Evolutionary conservation across 306 rosid species (phyloP), one percentile per base, ranked within the genome.

Genomic region (Quercus berberidifolia): DNA sequence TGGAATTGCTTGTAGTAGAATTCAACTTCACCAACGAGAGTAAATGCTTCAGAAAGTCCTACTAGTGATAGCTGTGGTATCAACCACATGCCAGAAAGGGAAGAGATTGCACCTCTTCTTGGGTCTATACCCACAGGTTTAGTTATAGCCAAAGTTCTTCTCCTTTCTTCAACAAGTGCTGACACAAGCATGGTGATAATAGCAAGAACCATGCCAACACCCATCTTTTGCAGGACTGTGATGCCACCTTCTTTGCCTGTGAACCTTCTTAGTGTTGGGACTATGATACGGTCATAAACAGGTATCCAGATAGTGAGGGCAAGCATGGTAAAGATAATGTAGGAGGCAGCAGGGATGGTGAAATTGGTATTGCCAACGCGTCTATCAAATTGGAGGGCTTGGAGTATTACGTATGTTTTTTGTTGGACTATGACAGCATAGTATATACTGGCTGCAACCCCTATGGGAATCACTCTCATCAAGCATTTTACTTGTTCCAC

Each of bases 401-500:
- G 99, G 71, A 91, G 91, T n/a, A 92, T 91, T 41, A 69, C 85
- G 15, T 86, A 54, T 1, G 97, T 91, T 52, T 87, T 76, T 56
- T 84, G 91, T 76, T 92, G 99, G 33, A 79, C 84, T 8, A 85
- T 78, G 8, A 77, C 81, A 52, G 85, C 1, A 55, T 80, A 26
- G 82, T 75, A 90, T 9, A 86, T 10, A 35, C 88, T 59, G 23
- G 83, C 90, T 52, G 97, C 25, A 8, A 84, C 15, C 95, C 92
- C 89, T 76, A 92, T 82, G 14, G 99, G 99, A 19, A 94, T 62
- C 9, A 91, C 90, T 83, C 95, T 94, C 52, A 86, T 4, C 63
- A 91, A 33, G 74, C 97, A 89, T 73, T 94, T 94, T 73, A 84
- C 79, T 83, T 92, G 97, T 85, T 94, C 99, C 88, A 94, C 97